Base-by-base conservation (phyloP, 75 land plant species). In the Larix kaempferi region DNA sequence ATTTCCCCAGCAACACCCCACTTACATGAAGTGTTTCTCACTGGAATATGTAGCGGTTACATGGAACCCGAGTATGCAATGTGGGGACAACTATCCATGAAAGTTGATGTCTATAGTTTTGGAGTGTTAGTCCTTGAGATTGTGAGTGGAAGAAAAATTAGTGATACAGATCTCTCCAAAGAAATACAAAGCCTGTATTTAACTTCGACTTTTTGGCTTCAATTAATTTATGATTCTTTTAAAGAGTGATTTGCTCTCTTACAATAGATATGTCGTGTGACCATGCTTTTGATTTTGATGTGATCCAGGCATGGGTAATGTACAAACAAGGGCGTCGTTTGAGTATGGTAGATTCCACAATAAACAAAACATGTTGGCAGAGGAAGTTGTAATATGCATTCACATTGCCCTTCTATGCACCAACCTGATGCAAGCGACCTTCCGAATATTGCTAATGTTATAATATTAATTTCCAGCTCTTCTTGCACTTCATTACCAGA, bases 101-200 rank as follows among this genome's bases (percentile, higher is more conserved):
- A 74, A 55, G 57, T 56, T 4, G 80, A 79, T 35, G 79, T 79
- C 11, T 79, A 79, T 66, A 79, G 79, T 17, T 79, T 74, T 79
- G 80, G 80, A 25, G 74, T 79, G 22, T 13, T 79, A 11, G 21
- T 75, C 8, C 77, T 74, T 54, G 80, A 79, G 56, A 56, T 79
- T 21, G 44, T 79, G 4, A 75, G 80, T 29, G 80, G 80, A 35
- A 75, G 78, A 5, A 79, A 79, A 73, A 79, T 76, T 4, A 76
- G 21, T 23, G 59, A 23, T 44, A 8, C 14, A n/a, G 4, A 27
- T 49, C 8, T 55, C 25, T 8, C 77, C 7, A 25, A 79, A 5
- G 58, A 56, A 57, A 79, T 75, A 13, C 13, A 56, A 63, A 27
- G 5, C 25, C 2, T 75, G 7, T 2, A 29, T 29, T 29, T 29